A percentile compares a stretch with the other conserved stretches of the same genome.
phyloP scores from a whole-genome alignment of 2,329 filamentous ascomycete species.

The Keithomyces neogunnii region DNA sequence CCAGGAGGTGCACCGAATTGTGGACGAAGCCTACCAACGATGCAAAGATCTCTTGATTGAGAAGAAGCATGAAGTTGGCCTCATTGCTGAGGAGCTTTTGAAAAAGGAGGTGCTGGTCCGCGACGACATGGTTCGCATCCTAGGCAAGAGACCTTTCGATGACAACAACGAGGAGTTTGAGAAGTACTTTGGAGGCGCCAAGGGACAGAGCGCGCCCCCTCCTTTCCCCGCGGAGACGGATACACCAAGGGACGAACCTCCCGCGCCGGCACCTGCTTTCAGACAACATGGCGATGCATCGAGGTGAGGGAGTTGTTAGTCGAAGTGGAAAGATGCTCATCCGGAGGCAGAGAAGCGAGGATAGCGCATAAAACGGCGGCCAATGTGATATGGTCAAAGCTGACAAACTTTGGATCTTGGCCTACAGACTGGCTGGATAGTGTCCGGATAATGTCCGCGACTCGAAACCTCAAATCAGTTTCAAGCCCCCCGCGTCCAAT shows the following conservation, averaged over 20 bases:
- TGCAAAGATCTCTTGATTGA: slow-evolving; percentile 75
- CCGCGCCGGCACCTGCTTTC: slow-evolving; percentile 31
- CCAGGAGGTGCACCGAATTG: slow-evolving; percentile 79
- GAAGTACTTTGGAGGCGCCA: slow-evolving; percentile 76
- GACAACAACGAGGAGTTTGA: slow-evolving; percentile 84
- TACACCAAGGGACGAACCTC: slow-evolving; percentile 24
- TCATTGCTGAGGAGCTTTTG: slow-evolving; percentile 88
- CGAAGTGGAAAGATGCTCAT: background rate
- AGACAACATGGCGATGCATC: slow-evolving; percentile 12
- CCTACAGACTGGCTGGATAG: slow-evolving; percentile 1
- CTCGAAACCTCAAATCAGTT: no score
- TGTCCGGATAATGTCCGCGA: no score
- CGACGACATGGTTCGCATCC: slow-evolving; percentile 83
- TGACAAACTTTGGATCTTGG: slow-evolving; percentile 2
- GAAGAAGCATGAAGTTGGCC: slow-evolving; percentile 80
- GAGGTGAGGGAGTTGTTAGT: slow-evolving; percentile 6
- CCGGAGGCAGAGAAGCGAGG: background rate
- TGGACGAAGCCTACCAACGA: slow-evolving; percentile 86
- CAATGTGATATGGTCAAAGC: background rate
- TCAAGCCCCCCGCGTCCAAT: background rate
- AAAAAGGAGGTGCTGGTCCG: slow-evolving; percentile 84
- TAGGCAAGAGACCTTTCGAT: slow-evolving; percentile 77
- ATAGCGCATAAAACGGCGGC: background rate
- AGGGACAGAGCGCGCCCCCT: slow-evolving; percentile 48
- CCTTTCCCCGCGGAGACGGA: slow-evolving; percentile 41